Evolutionary conservation across 345 rosid genomes (phyloP), one percentile per base, ranked within the genome.

Genomic region (Eucalyptus victrix): DNA sequence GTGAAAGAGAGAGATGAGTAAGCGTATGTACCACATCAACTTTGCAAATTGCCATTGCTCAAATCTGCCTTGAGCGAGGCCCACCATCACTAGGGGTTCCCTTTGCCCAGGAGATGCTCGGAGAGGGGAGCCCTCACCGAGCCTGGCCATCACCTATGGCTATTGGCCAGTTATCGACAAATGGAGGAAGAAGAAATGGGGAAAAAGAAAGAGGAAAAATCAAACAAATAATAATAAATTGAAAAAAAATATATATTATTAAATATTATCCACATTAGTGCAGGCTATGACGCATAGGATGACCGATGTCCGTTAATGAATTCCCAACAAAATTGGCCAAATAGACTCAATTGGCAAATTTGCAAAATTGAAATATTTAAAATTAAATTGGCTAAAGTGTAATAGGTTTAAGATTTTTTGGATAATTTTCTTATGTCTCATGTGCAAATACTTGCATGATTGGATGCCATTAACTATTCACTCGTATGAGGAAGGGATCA

Each of bases 271-370:
- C 62, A 58, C 13, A 0, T 58, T 0, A 24, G 6, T 1, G 26
- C 1, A 8, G 0, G 6, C 0, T 21, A 23, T 54, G 12, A 21
- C 3, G 5, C 5, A 0, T 54, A 23, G 12, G 0, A 21, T 1
- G 1, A 24, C 2, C 3, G 1, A 58, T 58, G 7, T 58, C 6
- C 1, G 6, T 58, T 24, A 58, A 24, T 24, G 30, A 58, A 24
- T 24, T 58, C 14, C 9, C 0, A 11, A 11, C 2, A 58, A 58
- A 58, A 58, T 2, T 58, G 30, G 3, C 7, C 1, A 5, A 24
- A 26, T 23, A 0, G 6, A 60, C 17, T 60, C 2, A 28, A 28
- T 12, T 60, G 69, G 2, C 4, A 12, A 58, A 58, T 58, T 58
- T 0, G 1, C 5, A 26, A 60, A 12, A 28, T 60, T 28, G 2